Evolutionary conservation across 106 monocot species (phyloP).

Genomic region (Agapanthus africanus): DNA sequence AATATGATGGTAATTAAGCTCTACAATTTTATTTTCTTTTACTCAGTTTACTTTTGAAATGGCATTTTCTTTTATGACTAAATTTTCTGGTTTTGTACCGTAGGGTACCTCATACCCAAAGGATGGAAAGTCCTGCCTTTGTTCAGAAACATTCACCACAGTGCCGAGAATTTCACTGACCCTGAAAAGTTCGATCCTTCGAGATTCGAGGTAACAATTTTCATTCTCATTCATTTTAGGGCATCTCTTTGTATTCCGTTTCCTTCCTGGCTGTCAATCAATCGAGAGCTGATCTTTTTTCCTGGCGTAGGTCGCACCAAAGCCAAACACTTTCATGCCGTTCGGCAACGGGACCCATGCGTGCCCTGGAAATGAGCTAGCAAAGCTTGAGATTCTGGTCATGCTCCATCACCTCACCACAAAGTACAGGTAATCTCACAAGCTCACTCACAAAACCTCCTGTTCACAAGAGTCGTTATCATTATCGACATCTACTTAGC

Average conservation of each 20-base stretch:
- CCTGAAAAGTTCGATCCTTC: slow-evolving; percentile 92
- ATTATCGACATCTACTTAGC: neutral
- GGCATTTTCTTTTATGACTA: neutral
- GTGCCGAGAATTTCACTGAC: slow-evolving; percentile 62
- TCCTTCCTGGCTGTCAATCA: too few species aligned
- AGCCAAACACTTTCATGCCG: slow-evolving; percentile 88
- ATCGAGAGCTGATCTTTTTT: too few species aligned
- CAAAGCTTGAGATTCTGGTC: slow-evolving; percentile 92
- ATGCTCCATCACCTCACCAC: slow-evolving; percentile 93
- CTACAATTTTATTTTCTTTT: neutral
- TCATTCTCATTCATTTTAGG: neutral
- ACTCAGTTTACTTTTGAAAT: too few species aligned
- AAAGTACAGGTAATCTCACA: slow-evolving; percentile 53
- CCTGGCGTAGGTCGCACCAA: slow-evolving; percentile 45
- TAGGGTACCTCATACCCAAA: slow-evolving; percentile 95
- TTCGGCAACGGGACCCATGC: slow-evolving; percentile 87
- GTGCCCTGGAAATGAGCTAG: slow-evolving; percentile 95
- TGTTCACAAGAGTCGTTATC: slow-evolving; percentile 3
- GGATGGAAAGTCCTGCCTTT: slow-evolving; percentile 96
- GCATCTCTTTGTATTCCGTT: too few species aligned
- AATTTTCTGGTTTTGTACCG: neutral
- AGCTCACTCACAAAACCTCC: neutral
- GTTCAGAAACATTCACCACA: slow-evolving; percentile 94
- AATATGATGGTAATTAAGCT: slow-evolving; percentile 47
- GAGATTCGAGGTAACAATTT: slow-evolving; percentile 68